Evolutionary conservation across 306 rosid genomes (phyloP), one percentile per base, ranked within the genome.

Genomic region (Rosa chinensis): DNA sequence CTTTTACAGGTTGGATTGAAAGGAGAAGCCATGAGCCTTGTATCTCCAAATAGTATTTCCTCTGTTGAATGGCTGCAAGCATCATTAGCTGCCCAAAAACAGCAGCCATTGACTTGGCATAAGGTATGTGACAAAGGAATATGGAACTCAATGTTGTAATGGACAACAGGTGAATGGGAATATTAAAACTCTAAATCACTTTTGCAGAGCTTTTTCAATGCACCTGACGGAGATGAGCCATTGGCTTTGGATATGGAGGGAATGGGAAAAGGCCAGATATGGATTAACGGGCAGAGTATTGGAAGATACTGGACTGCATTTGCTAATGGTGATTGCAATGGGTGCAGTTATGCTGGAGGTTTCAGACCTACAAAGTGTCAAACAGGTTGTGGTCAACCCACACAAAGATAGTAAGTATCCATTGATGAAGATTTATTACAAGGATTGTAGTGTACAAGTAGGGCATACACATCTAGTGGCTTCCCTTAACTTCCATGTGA

Each of bases 241-340:
- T 84, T 96, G 86, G 99, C 99, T 66, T 78, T 96, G 87, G 97
- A 96, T 85, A 91, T 96, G 97, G 87, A 81, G 80, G 96, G 96
- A 62, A 96, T 96, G 99, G 99, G 99, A 23, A 96, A 96, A 86
- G 99, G 99, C 70, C 99, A 96, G 84, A 86, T 96, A 87, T 96
- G 99, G 99, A 93, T 96, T 47, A 96, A 96, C 63, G 98, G 97
- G 21, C 83, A 87, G 85, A 93, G 96, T 67, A 90, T 96, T 76
- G 99, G 98, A 74, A 90, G 99, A 87, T 93, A 96, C 85, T 96
- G 99, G 99, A 96, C 97, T 28, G 96, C 93, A 40, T 83, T 55
- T 45, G 97, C 98, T 61, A 78, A 77, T 70, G 97, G 99, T 77
- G 78, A 88, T 74, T 96, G 99, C 90, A 78, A 84, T 1, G 86